Percentiles rank a stretch among this genome's conserved stretches.
phyloP scores from a whole-genome alignment of 2,329 filamentous ascomycete species.

The Aspergillus hortae region DNA sequence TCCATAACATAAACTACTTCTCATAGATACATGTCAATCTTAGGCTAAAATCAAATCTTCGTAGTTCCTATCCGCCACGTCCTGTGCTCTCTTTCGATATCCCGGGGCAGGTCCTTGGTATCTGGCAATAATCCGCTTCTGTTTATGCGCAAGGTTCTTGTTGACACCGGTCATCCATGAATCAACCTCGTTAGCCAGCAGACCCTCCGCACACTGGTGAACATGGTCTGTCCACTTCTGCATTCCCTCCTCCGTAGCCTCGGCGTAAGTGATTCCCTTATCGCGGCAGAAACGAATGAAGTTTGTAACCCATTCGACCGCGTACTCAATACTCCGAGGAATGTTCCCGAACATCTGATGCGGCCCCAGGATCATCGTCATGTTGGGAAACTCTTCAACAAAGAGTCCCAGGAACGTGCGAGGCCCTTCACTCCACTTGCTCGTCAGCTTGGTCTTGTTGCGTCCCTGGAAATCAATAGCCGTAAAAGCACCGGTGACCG shows the following conservation, averaged over 20 bases:
- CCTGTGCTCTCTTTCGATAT: conserved; percentile 31
- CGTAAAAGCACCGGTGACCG: conserved; percentile 40
- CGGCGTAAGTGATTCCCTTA: conserved; percentile 31
- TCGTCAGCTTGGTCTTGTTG: conserved; percentile 20
- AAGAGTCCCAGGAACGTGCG: conserved; percentile 44
- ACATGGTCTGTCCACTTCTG: conserved; percentile 50
- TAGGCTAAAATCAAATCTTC: conserved; percentile 7
- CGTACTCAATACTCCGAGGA: conserved; percentile 31
- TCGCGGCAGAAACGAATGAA: conserved; percentile 23
- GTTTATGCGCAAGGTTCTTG: conserved; percentile 47
- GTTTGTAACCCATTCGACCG: conserved; percentile 38
- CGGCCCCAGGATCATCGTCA: conserved; percentile 54
- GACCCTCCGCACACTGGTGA: conserved; percentile 42
- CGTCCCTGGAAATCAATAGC: conserved; percentile 37
- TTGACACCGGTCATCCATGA: conserved; percentile 57
- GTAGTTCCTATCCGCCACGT: conserved; percentile 13
- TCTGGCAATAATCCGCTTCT: conserved; percentile 44
- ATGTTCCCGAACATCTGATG: conserved; percentile 45
- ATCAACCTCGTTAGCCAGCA: conserved; percentile 48
- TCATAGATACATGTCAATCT: background rate
- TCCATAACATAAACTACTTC: background rate
- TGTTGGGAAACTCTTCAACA: conserved; percentile 45
- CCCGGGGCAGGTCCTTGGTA: conserved; percentile 47
- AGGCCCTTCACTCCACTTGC: conserved; percentile 33
- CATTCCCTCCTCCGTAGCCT: conserved; percentile 40